Conservation (phyloP, 2,329 filamentous ascomycete genomes). For the Aspergillus hiratsukae region DNA sequence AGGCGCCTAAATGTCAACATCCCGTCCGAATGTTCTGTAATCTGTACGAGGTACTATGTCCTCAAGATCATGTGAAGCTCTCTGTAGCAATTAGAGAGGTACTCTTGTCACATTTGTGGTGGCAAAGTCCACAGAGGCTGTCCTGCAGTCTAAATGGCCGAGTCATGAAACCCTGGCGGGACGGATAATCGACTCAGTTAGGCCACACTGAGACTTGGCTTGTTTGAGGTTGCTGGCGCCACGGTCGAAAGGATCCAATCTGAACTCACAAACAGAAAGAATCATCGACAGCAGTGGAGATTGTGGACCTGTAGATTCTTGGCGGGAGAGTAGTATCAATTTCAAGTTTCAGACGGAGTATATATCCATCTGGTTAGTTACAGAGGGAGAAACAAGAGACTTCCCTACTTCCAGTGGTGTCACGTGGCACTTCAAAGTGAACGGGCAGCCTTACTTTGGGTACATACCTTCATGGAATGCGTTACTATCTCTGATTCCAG, state of each 20-base stretch:
- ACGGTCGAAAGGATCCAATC: background rate
- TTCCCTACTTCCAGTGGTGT: no score
- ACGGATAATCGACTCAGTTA: background rate
- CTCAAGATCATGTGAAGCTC: no score
- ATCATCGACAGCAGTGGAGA: background rate
- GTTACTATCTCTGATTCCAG: no score
- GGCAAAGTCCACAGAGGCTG: background rate
- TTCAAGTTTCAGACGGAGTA: background rate
- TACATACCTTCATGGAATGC: no score
- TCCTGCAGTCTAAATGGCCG: background rate
- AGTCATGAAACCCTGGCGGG: background rate
- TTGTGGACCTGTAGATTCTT: background rate
- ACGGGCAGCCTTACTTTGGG: no score
- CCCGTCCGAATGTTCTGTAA: background rate
- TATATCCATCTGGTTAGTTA: background rate
- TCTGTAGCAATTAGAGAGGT: no score
- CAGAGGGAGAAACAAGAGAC: background rate
- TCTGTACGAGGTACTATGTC: background rate
- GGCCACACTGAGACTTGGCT: background rate
- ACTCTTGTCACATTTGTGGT: background rate
- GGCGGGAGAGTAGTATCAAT: background rate
- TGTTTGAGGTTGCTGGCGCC: constrained; percentile 1
- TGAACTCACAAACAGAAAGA: background rate
- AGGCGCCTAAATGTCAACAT: background rate
- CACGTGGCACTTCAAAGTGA: no score